These are phyloP conservation scores for Yarrowia galli DNA, from an alignment of 1,139 yeast species.

Conservation along the genomic window DNA sequence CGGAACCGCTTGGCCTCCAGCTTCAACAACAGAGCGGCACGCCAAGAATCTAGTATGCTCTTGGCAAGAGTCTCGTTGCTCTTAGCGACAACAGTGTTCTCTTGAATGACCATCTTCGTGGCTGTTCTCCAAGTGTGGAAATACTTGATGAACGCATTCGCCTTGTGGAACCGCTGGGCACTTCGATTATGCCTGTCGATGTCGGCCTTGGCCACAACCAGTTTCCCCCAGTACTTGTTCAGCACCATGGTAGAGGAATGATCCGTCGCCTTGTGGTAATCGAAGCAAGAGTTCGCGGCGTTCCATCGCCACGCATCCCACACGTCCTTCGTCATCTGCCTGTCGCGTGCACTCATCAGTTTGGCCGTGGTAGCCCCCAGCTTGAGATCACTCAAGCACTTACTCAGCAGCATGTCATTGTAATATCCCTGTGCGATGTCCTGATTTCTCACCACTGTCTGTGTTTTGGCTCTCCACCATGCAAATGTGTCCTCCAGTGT, in stretches of 20 bases:
- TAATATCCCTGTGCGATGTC: neutral
- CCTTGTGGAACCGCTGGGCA: slow-evolving; percentile 15
- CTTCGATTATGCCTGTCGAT: neutral
- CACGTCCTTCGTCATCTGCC: neutral
- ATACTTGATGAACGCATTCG: slow-evolving; percentile 6
- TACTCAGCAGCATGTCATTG: slow-evolving; percentile 11
- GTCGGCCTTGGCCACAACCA: neutral
- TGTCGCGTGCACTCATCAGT: neutral
- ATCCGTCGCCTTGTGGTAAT: neutral
- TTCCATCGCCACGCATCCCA: slow-evolving; percentile 26
- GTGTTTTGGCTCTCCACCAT: slow-evolving; percentile 14
- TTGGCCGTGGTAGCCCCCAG: neutral
- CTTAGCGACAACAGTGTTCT: neutral
- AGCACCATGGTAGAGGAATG: neutral
- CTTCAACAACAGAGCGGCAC: slow-evolving; percentile 2
- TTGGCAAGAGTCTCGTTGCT: slow-evolving; percentile 1
- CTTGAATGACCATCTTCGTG: neutral
- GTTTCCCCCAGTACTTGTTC: slow-evolving; percentile 7
- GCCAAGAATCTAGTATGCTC: slow-evolving; percentile 4
- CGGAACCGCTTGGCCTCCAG: slow-evolving; percentile 27
- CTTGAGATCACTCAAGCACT: neutral
- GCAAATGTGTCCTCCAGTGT: neutral
- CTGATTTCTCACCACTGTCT: neutral
- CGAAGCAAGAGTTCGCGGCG: slow-evolving; percentile 10
- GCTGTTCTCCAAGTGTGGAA: slow-evolving; percentile 2